These are phyloP conservation scores for Reutealis trisperma DNA, from an alignment of 345 rosid species.

Conservation along the genomic window DNA sequence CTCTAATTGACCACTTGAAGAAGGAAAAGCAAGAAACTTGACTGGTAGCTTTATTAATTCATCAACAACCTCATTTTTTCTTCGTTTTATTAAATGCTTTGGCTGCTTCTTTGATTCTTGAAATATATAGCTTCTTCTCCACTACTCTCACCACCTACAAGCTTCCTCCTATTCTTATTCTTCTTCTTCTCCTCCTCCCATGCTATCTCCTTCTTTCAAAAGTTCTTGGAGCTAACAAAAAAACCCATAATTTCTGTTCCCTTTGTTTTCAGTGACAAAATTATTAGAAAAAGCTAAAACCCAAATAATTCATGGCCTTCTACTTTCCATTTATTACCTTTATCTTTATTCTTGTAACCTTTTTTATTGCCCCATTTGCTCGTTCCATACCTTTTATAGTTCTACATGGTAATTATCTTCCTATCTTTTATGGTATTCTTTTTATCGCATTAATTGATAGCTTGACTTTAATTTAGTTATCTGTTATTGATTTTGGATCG, in stretches of 20 bases:
- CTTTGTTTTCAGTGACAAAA: no score
- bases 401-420: slow-evolving; percentile 54
- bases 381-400: slow-evolving; percentile 65
- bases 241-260: no score
- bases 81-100: not conserved
- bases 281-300: not conserved
- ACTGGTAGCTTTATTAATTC: not conserved
- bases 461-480: not conserved
- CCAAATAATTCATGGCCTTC: slow-evolving; percentile 33
- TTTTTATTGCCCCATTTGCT: slow-evolving; percentile 37
- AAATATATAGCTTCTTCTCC: not conserved
- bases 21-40: not conserved
- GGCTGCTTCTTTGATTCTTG: not conserved
- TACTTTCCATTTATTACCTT: slow-evolving; percentile 11
- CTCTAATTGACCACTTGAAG: not conserved
- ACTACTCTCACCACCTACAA: not conserved
- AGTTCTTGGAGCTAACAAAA: slow-evolving; percentile 7
- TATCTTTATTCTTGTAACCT: slow-evolving; percentile 18
- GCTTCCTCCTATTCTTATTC: no score
- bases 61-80: not conserved
- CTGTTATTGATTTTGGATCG: not conserved
- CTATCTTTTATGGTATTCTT: not conserved
- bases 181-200: no score
- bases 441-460: not conserved
- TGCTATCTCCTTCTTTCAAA: not conserved